Base-by-base conservation (phyloP, 768 basidiomycete genomes). In the Leucocoprinus leucothites region DNA sequence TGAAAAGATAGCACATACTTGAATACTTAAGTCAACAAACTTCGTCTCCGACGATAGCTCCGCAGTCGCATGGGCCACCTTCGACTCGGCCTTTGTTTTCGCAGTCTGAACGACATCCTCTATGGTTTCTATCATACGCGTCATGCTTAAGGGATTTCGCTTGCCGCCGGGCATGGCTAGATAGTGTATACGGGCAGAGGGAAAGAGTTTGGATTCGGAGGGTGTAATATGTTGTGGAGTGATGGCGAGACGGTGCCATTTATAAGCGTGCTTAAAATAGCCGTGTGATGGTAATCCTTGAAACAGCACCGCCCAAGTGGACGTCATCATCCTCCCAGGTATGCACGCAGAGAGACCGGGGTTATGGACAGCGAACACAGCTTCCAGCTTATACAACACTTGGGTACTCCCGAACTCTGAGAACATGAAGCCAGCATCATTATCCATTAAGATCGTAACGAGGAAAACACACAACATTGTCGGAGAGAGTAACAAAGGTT, bases 1-100 rank as follows among this genome's bases (percentile, higher is more conserved):
- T 25, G 26, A 45, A 18, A 42, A 28, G 36, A 35, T 19, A 34
- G 41, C 9, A 50, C 70, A 55, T 53, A 82, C 82, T 68, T 82
- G 79, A 49, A 87, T 80, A 13, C 69, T 69, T 25, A 87, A 64
- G 64, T 88, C 85, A 18, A 84, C 77, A 58, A 78, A 82, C n/a
- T 74, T 70, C 2, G 66, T 54, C 6, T 57, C 34, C n/a, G 61
- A 47, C 7, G 63, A 63, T 6, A 57, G 49, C 14, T 71, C 72
- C 21, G 16, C 18, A 4, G 73, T 67, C 35, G 74, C 62, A 51
- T 70, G 69, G 16, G 16, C 13, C 52, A 25, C 44, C 14, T 46
- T 24, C 7, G 43, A 49, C 0, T 51, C 58, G 48, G 73, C 72
- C 6, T 69, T 61, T 11, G 67, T 56, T 9, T 67, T 64, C 1